Evolutionary conservation across 352 stramenopile species (phyloP).

Genomic region (Pelagophyceae sp.): DNA sequence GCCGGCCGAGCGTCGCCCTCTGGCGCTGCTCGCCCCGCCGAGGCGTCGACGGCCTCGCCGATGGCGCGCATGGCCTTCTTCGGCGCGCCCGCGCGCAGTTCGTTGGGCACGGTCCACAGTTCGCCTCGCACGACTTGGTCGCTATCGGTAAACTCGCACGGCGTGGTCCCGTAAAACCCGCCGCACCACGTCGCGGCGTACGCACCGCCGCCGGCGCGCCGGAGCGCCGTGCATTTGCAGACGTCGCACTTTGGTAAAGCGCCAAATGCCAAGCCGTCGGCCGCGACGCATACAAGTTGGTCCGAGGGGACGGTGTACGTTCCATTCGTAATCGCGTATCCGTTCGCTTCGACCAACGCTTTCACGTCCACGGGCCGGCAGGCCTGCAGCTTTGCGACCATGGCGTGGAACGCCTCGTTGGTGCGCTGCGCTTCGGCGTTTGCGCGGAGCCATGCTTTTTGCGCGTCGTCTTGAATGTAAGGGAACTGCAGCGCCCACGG

Average conservation of each 20-base stretch:
- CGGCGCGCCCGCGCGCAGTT: neutral
- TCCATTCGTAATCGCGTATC: too few species aligned
- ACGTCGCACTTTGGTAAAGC: neutral
- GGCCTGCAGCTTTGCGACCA: neutral
- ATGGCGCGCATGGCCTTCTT: neutral
- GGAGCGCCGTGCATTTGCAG: neutral
- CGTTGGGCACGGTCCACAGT: neutral
- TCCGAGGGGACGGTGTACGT: too few species aligned
- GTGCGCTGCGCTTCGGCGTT: neutral
- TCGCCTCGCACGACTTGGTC: neutral
- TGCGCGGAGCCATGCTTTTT: neutral
- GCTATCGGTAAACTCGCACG: neutral
- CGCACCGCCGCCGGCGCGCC: neutral
- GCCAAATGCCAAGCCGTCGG: slow-evolving; percentile 11
- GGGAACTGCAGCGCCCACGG: neutral
- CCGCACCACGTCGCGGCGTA: slow-evolving; percentile 2
- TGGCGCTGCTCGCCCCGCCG: neutral
- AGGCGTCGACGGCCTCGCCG: neutral
- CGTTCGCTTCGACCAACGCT: neutral
- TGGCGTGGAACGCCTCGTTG: neutral
- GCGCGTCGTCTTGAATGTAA: neutral
- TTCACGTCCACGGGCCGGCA: slow-evolving; percentile 3
- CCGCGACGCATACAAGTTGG: neutral
- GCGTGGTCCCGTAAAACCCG: neutral
- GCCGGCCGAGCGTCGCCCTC: neutral